Conservation (phyloP, 352 stramenopile species). For the Globisporangium nodosum region DNA sequence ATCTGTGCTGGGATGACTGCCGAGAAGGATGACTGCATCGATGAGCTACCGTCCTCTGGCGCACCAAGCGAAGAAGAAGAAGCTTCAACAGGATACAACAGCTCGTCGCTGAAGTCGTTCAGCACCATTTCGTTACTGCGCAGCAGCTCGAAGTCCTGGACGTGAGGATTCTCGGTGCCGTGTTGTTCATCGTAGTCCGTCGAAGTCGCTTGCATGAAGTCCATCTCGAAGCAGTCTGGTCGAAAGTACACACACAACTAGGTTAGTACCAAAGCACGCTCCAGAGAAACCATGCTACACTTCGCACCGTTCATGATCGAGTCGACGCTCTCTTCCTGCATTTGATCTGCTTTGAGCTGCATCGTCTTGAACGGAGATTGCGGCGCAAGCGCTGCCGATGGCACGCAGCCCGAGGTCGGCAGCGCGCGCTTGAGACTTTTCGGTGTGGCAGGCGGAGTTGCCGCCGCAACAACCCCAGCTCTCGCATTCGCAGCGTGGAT, state of each 20-base stretch:
- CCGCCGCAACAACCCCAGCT: neutral
- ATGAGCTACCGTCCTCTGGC: neutral
- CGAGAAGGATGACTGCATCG: neutral
- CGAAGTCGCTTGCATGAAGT: constrained; percentile 23
- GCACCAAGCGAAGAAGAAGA: neutral
- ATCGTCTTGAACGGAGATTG: constrained; percentile 8
- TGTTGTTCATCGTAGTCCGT: neutral
- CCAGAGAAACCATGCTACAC: neutral
- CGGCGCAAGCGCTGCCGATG: neutral
- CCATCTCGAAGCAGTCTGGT: constrained; percentile 54
- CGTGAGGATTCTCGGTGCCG: neutral
- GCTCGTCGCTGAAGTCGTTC: constrained; percentile 20
- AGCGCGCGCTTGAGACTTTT: constrained; percentile 41
- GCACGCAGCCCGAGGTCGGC: neutral
- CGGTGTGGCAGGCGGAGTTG: neutral
- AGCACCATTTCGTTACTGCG: constrained; percentile 10
- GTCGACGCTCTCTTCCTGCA: constrained; percentile 33
- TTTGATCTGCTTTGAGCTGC: neutral
- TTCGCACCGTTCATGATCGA: constrained; percentile 48
- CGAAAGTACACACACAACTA: neutral
- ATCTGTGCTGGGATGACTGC: constrained; percentile 41
- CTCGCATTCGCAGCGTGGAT: neutral
- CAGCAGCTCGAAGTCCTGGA: constrained; percentile 9
- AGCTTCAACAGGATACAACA: constrained; percentile 24
- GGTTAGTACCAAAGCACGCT: neutral